Base-by-base conservation (phyloP, 1,284 basidiomycete species). In the Trichosporon sp. region DNA sequence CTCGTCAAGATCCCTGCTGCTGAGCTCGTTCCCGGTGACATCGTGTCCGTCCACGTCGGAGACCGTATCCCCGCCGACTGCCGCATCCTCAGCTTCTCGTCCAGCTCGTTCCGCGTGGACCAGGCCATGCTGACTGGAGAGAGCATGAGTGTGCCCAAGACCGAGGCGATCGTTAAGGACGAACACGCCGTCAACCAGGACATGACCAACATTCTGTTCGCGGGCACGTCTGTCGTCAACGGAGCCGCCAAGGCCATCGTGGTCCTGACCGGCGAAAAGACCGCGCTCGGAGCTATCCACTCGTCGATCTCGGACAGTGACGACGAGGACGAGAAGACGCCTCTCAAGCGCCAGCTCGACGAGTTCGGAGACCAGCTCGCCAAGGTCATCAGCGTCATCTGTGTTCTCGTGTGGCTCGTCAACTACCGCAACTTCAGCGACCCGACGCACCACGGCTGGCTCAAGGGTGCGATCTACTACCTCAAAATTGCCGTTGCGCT, bases 401-500 rank as follows among this genome's bases (percentile, higher is more conserved):
- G 94, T 74, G 84, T 96, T 66, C 87, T 96, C 68, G 94, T 96
- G 71, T 96, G 94, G 94, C 83, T 96, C 66, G 89, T 97, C 82
- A 96, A 97, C 81, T 85, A 93, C 72, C 87, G 90, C 59, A 92
- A 96, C 81, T 97, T 96, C 79, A 88, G 86, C 85, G 94, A 97
- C 74, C 91, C 93, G 11, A 86, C 89, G 23, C 94, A 96, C 77
- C 90, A 90, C 71, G 91, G 93, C 62, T 87, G 83, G 64, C 83
- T 96, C 72, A 92, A 93, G 78, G 94, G 94, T 44, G 94, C 94
- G 0, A 86, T 97, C 67, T 96, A 96, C 80, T 97, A 97, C 81
- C 92, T 97, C 85, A 97, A 96, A 83, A 96, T 97, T 73, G 95
- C 94, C 34, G 95, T 98, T 54, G 92, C 95, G 3, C 84, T 97